Percentiles rank a stretch among this genome's conserved stretches.
phyloP scores from a whole-genome alignment of 805 yeast genomes.

The Jamesozyma gamospora region DNA sequence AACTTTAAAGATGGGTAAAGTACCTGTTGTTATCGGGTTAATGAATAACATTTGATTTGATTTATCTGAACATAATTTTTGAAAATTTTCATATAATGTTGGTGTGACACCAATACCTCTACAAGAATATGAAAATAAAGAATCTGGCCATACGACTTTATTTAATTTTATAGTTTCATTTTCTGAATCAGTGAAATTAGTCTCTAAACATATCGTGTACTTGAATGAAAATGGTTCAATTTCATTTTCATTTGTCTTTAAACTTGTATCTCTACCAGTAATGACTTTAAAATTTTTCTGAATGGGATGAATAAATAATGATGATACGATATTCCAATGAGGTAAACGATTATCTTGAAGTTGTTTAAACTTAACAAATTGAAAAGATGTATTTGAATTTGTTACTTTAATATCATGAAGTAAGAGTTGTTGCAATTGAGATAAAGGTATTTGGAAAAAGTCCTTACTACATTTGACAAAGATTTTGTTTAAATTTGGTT shows the following conservation, averaged over 20 bases:
- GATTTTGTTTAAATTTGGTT: background rate
- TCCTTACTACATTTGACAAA: background rate
- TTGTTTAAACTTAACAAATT: background rate
- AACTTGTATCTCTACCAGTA: background rate
- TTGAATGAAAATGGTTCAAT: slow-evolving; percentile 1
- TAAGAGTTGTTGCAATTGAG: background rate
- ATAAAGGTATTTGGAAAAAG: background rate
- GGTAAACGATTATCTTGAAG: background rate
- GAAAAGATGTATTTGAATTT: background rate
- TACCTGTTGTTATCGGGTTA: slow-evolving; percentile 12
- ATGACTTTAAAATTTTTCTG: background rate
- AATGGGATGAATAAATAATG: slow-evolving; percentile 1
- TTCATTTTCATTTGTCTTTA: background rate
- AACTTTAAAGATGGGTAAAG: slow-evolving; percentile 9
- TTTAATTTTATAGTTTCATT: background rate
- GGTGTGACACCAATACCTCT: slow-evolving; percentile 18
- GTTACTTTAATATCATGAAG: background rate
- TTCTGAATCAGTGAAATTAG: too few relatives aligned
- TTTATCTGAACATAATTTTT: background rate
- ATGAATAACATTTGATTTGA: slow-evolving; percentile 1
- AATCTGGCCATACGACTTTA: slow-evolving; percentile 16
- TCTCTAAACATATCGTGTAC: slow-evolving; percentile 3
- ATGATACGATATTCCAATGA: background rate
- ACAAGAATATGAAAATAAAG: slow-evolving; percentile 12
- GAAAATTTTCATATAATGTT: slow-evolving; percentile 6